Conservation (phyloP, 169 alveolate genomes). For the Besnoitia besnoiti region DNA sequence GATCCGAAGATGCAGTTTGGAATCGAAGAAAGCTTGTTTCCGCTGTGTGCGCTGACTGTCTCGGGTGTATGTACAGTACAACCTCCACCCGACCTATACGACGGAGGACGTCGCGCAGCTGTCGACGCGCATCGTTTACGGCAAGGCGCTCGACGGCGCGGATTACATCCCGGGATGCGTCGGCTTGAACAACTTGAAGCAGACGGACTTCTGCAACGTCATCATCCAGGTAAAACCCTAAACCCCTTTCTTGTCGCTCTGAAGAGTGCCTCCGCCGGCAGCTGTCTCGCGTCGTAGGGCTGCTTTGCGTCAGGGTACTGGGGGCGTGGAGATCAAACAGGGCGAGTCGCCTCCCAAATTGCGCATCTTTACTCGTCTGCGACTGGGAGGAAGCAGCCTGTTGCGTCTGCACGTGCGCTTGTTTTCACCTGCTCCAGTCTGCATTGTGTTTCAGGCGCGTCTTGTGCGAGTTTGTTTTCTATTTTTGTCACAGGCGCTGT, state of each 20-base stretch:
- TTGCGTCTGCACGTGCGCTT: neutral
- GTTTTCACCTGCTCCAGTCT: neutral
- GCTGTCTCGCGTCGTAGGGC: neutral
- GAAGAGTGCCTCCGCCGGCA: neutral
- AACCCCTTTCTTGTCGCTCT: neutral
- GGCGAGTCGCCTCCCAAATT: no score
- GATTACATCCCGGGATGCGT: conserved; percentile 94
- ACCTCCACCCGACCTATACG: conserved; percentile 83
- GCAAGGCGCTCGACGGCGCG: conserved; percentile 94
- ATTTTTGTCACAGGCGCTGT: conserved; percentile 42
- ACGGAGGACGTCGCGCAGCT: conserved; percentile 78
- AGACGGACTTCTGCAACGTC: conserved; percentile 96
- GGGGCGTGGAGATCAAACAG: no score
- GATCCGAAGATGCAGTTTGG: no score
- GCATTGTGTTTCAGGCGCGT: no score
- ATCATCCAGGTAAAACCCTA: conserved; percentile 85
- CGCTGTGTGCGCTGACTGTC: neutral
- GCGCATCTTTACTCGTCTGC: neutral
- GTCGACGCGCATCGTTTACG: conserved; percentile 77
- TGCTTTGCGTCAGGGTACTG: no score
- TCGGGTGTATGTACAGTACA: conserved; percentile 31
- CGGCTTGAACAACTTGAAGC: conserved; percentile 95
- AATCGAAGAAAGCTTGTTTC: no score
- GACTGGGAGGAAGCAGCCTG: neutral
- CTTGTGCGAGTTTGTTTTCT: conserved; percentile 54